Percentiles rank a stretch among this genome's conserved stretches.
These are phyloP conservation scores for Candida chilensis DNA, from an alignment of 805 yeast species.

Conservation along the genomic window DNA sequence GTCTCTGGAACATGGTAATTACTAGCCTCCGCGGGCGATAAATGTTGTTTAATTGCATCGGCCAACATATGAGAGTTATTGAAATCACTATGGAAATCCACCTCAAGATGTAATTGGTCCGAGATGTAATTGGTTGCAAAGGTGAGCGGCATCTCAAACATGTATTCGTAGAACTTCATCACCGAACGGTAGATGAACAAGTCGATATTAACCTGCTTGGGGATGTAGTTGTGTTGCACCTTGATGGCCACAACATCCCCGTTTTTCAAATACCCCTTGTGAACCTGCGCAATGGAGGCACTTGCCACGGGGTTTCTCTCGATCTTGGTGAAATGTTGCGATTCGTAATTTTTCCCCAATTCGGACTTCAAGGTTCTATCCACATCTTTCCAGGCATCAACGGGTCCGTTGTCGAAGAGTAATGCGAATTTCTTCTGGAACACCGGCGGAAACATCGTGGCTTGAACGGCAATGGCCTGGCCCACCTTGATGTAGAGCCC, in stretches of 20 bases:
- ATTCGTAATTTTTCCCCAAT: slow-evolving; percentile 31
- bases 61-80: slow-evolving; percentile 37
- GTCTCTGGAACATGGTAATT: slow-evolving; percentile 49
- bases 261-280: slow-evolving; percentile 34
- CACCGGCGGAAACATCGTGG: slow-evolving; percentile 55
- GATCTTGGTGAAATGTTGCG: slow-evolving; percentile 27
- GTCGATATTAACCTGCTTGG: slow-evolving; percentile 53
- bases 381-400: slow-evolving; percentile 38
- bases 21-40: too few relatives aligned
- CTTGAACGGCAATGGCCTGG: slow-evolving; percentile 73
- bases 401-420: slow-evolving; percentile 64
- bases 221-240: slow-evolving; percentile 56
- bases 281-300: slow-evolving; percentile 72
- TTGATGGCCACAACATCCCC: slow-evolving; percentile 56
- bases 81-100: slow-evolving; percentile 50
- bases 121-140: slow-evolving; percentile 49
- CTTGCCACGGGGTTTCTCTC: slow-evolving; percentile 60
- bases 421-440: slow-evolving; percentile 48
- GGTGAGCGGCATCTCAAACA: slow-evolving; percentile 57
- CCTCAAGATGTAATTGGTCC: slow-evolving; percentile 48
- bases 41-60: too few relatives aligned
- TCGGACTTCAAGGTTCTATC: slow-evolving; percentile 28
- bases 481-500: slow-evolving; percentile 72
- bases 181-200: slow-evolving; percentile 45
- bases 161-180: slow-evolving; percentile 41